Conservation (phyloP, 352 stramenopile species). For the Pythium dissimile region DNA sequence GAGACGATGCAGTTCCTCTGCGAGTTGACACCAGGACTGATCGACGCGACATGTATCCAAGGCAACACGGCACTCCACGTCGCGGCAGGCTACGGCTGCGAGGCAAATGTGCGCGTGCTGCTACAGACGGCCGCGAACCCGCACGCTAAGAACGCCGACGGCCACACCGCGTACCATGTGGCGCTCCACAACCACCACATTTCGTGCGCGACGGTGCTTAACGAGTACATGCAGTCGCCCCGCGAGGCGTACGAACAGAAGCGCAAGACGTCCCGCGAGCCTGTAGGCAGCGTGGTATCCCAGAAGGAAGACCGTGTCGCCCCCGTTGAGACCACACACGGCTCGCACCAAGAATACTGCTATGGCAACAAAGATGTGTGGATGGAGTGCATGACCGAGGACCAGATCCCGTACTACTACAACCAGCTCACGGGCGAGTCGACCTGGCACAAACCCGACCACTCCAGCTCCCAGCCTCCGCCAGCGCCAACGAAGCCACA, state of each 20-base stretch:
- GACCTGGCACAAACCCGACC: conserved; percentile 45
- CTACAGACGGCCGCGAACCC: conserved; percentile 59
- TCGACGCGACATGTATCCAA: conserved; percentile 44
- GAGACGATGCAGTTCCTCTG: conserved; percentile 55
- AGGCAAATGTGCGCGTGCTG: conserved; percentile 43
- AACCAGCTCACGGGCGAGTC: conserved; percentile 49
- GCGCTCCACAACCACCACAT: conserved; percentile 60
- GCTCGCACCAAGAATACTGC: not conserved
- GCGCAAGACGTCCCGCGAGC: no score
- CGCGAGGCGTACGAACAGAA: conserved; percentile 20
- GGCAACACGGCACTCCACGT: conserved; percentile 67
- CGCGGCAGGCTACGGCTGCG: conserved; percentile 51
- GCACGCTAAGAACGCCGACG: conserved; percentile 33
- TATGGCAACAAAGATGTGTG: conserved; percentile 18
- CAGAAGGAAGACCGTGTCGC: conserved; percentile 6
- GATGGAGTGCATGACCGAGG: conserved; percentile 45
- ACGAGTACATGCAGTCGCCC: conserved; percentile 49
- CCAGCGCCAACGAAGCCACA: conserved; percentile 3
- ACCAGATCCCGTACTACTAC: conserved; percentile 66
- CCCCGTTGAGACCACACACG: not conserved
- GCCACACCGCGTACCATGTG: conserved; percentile 47
- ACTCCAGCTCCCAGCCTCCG: no score
- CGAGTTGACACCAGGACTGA: conserved; percentile 39
- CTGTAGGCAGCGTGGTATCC: no score
- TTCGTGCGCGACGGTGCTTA: conserved; percentile 42